Evolutionary conservation across 768 basidiomycete genomes (phyloP), one percentile per base, ranked within the genome.

Genomic region (Termitomyces sp.): DNA sequence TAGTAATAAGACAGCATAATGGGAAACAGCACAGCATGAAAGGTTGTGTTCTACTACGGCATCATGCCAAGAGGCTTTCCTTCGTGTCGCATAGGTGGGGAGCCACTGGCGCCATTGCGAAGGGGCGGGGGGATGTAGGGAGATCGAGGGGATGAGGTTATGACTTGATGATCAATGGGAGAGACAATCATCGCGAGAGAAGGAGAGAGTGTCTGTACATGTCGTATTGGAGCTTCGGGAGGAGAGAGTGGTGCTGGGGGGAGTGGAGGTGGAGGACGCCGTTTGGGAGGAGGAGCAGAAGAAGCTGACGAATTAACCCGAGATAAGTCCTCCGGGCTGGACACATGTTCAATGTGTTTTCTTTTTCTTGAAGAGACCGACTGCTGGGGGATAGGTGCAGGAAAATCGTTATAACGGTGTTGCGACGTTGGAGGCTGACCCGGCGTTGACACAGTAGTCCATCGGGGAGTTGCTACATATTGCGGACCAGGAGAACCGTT

Each of bases 181-280:
- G 84, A 84, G 43, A 85, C 77, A 63, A 86, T 81, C 76, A 84
- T 80, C 17, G 84, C 84, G 40, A 86, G 66, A 17, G 84, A 86
- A 7, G 85, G 85, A 2, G 84, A 85, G 29, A 86, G 73, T 11
- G 75, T 82, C 58, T 81, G 79, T 9, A 70, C 72, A 52, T 68
- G 72, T 54, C 73, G 69, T 48, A 70, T 66, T 6, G 72, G 72
- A 12, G 23, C 65, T 57, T 52, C 62, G 42, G 63, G 61, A 48
- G 58, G 57, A 42, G 71, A 69, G 31, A 71, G 65, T 17, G 72
- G 68, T 31, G 69, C 56, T 16, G 68, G 58, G 3, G 71, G 68
- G 4, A 72, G 47, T 31, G 54, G 66, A 21, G 71, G 47, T 31
- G 54, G 66, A 21, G 71, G 68, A 40, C 73, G 77, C 44, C 76